These are phyloP conservation scores for Vitis riparia DNA, from an alignment of 164 flowering plant species.

Conservation along the genomic window DNA sequence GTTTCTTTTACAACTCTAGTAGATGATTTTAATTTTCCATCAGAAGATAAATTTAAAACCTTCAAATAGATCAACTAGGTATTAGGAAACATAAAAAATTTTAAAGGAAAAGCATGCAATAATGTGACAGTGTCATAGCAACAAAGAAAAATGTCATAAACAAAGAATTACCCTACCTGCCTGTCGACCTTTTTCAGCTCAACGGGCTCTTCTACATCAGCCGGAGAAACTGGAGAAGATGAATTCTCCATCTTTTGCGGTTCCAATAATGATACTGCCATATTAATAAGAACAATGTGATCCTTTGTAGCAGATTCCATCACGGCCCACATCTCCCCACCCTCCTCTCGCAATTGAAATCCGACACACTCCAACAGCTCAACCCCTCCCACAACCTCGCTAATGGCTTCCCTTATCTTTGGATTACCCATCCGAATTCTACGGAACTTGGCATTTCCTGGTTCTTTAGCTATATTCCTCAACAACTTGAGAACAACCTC, in stretches of 20 bases:
- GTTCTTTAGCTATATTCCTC: conserved; percentile 70
- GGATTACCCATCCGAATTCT: conserved; percentile 83
- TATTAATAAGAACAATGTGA: conserved; percentile 34
- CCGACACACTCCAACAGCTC: conserved; percentile 85
- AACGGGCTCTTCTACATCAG: conserved; percentile 21
- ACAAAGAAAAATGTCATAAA: too few species aligned
- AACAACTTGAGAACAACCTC: conserved; percentile 73
- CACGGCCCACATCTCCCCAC: conserved; percentile 82
- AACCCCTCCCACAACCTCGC: conserved; percentile 71
- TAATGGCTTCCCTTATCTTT: conserved; percentile 78
- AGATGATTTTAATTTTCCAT: too few species aligned
- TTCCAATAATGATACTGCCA: conserved; percentile 55
- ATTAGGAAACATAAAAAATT: too few species aligned
- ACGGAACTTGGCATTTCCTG: conserved; percentile 79
- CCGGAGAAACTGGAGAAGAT: conserved; percentile 25
- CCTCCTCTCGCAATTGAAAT: conserved; percentile 68
- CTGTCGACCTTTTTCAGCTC: conserved; percentile 67
- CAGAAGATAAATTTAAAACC: too few species aligned
- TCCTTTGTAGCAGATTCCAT: conserved; percentile 66
- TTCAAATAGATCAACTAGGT: too few species aligned
- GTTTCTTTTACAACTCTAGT: too few species aligned
- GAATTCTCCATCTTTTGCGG: conserved; percentile 21
- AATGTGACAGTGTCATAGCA: too few species aligned
- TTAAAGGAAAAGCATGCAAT: too few species aligned
- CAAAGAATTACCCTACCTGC: conserved; percentile 48